phyloP scores from a whole-genome alignment of 345 rosid species.

The Euclidium syriacum region DNA sequence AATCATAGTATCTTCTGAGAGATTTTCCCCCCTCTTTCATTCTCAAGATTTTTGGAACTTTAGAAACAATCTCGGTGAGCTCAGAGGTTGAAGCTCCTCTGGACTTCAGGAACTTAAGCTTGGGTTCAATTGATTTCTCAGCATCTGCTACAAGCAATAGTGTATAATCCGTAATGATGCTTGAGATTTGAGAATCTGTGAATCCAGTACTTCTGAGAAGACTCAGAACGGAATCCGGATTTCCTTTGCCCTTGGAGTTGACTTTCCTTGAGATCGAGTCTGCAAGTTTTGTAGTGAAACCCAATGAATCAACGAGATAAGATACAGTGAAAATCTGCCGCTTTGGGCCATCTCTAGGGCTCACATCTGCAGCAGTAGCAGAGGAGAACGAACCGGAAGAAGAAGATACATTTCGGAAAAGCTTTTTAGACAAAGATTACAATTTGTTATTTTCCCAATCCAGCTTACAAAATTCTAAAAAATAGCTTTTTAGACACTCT shows the following conservation, averaged over 20 bases:
- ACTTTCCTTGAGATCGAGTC: conserved; percentile 1
- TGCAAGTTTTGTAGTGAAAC: conserved; percentile 17
- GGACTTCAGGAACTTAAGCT: background rate
- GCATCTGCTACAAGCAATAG: background rate
- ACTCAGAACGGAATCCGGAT: conserved; percentile 5
- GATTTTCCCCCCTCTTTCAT: no score
- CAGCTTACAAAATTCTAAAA: no score
- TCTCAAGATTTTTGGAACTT: no score
- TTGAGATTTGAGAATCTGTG: conserved; percentile 5
- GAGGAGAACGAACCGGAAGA: background rate
- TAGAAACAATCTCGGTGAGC: no score
- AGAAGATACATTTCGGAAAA: background rate
- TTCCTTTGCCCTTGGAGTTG: background rate
- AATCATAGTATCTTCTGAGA: no score
- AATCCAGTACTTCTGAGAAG: conserved; percentile 10
- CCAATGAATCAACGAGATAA: conserved; percentile 23
- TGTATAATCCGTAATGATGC: background rate
- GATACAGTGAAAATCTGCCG: background rate
- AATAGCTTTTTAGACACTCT: no score
- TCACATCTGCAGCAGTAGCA: background rate
- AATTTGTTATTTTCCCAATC: no score
- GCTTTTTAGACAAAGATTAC: no score
- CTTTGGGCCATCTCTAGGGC: background rate
- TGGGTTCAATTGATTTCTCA: conserved; percentile 16
- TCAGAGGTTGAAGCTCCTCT: background rate